phyloP scores from a whole-genome alignment of 208 protist genomes.

The Trypanosoma congolense region DNA sequence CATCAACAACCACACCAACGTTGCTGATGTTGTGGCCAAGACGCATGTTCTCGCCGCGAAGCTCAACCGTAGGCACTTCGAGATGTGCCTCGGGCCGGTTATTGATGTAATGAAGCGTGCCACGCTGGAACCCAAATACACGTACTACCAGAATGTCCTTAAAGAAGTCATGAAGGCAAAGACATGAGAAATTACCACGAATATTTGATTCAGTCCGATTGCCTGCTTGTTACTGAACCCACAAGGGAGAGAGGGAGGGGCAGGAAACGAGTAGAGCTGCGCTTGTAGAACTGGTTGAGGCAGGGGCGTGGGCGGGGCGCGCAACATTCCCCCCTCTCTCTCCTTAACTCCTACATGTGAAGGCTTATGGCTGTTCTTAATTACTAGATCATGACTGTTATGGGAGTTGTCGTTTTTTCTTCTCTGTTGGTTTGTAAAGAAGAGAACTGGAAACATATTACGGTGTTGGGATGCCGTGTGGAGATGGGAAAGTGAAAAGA shows the following conservation, averaged over 20 bases:
- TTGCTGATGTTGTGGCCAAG: conserved; percentile 74
- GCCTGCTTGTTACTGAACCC: no score
- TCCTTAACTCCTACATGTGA: no score
- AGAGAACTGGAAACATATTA: neutral
- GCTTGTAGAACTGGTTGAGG: no score
- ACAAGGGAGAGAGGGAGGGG: no score
- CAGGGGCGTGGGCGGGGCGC: no score
- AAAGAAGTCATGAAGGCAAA: neutral
- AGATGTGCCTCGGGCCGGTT: conserved; percentile 90
- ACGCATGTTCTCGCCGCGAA: conserved; percentile 83
- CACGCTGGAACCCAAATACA: conserved; percentile 70
- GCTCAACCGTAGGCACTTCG: conserved; percentile 88
- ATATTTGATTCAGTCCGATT: no score
- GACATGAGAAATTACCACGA: neutral
- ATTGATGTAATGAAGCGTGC: conserved; percentile 86
- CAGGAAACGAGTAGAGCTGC: no score
- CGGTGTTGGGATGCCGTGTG: no score
- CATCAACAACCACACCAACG: conserved; percentile 82
- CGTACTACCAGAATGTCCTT: conserved; percentile 89
- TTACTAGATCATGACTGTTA: no score
- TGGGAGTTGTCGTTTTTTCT: conserved; percentile 8
- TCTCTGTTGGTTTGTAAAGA: conserved; percentile 8
- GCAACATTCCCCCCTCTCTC: no score
- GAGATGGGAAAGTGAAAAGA: no score
- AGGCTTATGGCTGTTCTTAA: no score